phyloP scores from a whole-genome alignment of 805 yeast genomes.

The Tetrapisispora namnaoensis region DNA sequence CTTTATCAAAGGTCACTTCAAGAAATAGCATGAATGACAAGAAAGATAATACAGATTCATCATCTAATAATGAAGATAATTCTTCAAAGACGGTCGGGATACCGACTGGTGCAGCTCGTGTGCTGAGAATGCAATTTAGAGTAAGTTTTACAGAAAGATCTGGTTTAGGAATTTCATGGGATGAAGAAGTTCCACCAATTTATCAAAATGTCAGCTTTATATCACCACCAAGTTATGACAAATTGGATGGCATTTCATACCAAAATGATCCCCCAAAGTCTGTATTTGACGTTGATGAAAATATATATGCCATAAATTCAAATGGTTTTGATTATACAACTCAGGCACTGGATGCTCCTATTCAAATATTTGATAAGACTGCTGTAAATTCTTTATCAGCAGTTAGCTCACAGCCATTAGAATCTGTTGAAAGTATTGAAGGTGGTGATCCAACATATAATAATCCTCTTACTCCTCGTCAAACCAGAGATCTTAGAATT shows the following conservation, averaged over 20 bases:
- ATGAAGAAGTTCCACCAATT: conserved; percentile 97
- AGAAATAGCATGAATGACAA: conserved; percentile 1
- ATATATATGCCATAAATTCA: background rate
- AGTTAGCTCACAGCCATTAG: background rate
- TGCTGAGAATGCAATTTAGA: conserved; percentile 88
- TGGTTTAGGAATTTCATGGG: conserved; percentile 97
- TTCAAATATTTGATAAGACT: background rate
- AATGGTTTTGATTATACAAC: background rate
- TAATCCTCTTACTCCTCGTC: conserved; percentile 25
- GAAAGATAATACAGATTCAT: background rate
- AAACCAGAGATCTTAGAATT: conserved; percentile 19
- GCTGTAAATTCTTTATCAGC: background rate
- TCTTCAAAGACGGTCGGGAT: conserved; percentile 38
- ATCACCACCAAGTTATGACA: conserved; percentile 76
- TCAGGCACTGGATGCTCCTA: background rate
- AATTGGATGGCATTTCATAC: background rate
- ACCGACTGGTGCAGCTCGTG: conserved; percentile 95
- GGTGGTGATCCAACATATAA: conserved; percentile 19
- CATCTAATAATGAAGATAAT: background rate
- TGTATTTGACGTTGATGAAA: background rate
- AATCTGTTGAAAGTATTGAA: conserved; percentile 17
- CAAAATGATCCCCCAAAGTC: no score
- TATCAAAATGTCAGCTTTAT: conserved; percentile 75
- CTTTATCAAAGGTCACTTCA: conserved; percentile 11
- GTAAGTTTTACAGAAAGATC: conserved; percentile 78